phyloP scores from a whole-genome alignment of 306 rosid species.

The Gynostemma pentaphyllum region DNA sequence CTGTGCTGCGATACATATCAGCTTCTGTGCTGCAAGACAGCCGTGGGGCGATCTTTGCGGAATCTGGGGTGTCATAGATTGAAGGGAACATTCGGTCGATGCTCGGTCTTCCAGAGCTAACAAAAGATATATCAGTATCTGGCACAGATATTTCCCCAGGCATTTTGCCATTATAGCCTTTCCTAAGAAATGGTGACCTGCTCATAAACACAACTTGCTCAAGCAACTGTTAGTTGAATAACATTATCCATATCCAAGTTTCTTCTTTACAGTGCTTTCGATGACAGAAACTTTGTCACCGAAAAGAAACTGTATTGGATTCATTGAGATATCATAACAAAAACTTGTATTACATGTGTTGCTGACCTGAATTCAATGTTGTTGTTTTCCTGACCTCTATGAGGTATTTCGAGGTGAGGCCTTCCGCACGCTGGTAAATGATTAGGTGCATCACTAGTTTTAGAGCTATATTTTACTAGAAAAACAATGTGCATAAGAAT shows the following conservation, averaged over 20 bases:
- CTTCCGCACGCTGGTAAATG: conserved; percentile 6
- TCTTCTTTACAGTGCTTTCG: background rate
- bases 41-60: conserved; percentile 29
- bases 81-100: conserved; percentile 38
- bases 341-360: background rate
- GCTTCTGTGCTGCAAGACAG: conserved; percentile 42
- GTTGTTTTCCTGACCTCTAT: conserved; percentile 19
- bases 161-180: conserved; percentile 40
- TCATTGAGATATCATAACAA: background rate
- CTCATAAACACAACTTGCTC: conserved; percentile 11
- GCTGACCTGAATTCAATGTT: conserved; percentile 14
- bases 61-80: conserved; percentile 23
- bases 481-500: background rate
- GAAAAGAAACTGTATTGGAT: background rate
- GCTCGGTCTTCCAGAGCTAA: conserved; percentile 54
- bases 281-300: background rate
- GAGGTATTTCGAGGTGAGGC: conserved; percentile 15
- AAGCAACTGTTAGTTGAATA: background rate
- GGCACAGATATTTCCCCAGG: conserved; percentile 26
- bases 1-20: conserved; percentile 58
- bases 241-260: background rate
- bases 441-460: no score
- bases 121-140: conserved; percentile 59
- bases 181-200: conserved; percentile 88
- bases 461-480: background rate